Percentiles rank a stretch among this genome's conserved stretches.
These are phyloP conservation scores for Penicillium cosmopolitanum DNA, from an alignment of 495 filamentous ascomycete genomes.

Conservation along the genomic window DNA sequence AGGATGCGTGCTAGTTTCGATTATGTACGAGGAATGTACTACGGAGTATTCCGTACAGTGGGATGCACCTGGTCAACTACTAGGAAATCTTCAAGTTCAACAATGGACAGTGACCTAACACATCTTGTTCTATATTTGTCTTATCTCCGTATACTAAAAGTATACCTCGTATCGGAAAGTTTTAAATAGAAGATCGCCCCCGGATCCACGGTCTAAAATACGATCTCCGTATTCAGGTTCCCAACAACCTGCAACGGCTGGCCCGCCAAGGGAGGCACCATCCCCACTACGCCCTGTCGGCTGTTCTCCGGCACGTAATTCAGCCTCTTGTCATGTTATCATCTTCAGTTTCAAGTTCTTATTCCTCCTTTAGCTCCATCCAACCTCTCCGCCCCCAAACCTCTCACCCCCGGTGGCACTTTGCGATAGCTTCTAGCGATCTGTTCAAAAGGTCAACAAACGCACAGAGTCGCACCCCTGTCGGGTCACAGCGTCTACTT, in stretches of 20 bases:
- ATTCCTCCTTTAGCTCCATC: neutral
- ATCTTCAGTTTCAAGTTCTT: neutral
- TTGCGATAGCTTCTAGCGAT: neutral
- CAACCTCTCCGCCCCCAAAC: neutral
- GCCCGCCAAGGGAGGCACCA: constrained; percentile 8
- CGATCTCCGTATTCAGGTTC: neutral
- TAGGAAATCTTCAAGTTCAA: no score
- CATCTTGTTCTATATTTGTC: no score
- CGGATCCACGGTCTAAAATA: neutral
- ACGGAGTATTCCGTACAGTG: no score
- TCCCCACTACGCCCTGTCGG: constrained; percentile 13
- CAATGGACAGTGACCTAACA: no score
- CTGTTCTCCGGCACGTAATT: constrained; percentile 7
- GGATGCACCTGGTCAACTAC: no score
- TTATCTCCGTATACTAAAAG: neutral
- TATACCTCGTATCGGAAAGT: neutral
- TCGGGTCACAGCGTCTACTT: neutral
- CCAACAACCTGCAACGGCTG: neutral
- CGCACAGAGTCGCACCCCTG: neutral
- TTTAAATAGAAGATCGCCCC: constrained; percentile 4
- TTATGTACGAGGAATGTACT: no score
- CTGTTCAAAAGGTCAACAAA: constrained; percentile 5
- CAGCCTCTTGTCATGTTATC: constrained; percentile 4
- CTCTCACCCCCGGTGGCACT: neutral
- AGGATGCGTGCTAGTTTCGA: no score